These are phyloP conservation scores for Mimosa pudica DNA, from an alignment of 306 rosid genomes.

Conservation along the genomic window DNA sequence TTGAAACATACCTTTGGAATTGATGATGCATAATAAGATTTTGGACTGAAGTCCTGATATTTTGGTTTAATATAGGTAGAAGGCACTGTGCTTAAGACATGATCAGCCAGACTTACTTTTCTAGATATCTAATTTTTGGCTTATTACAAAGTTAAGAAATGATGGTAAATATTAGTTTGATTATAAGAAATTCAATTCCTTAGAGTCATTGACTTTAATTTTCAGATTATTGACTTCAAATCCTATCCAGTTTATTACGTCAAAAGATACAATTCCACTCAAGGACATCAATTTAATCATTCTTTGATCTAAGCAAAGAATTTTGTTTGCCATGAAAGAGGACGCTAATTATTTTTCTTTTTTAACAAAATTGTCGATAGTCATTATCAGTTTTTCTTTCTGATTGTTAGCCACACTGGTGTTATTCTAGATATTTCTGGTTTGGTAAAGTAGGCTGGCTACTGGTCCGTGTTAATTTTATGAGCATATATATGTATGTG, in stretches of 20 bases:
- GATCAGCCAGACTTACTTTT: not conserved
- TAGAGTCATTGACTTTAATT: constrained; percentile 8
- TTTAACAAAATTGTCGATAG: not conserved
- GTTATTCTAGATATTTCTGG: constrained; percentile 15
- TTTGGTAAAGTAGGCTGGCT: constrained; percentile 6
- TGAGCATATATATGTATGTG: constrained; percentile 18
- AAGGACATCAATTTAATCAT: constrained; percentile 2
- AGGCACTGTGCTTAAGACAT: not conserved
- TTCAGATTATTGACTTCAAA: constrained; percentile 2
- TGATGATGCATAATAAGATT: constrained; percentile 17
- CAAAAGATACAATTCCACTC: constrained; percentile 17
- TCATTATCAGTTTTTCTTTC: not conserved
- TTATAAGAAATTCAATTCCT: not conserved
- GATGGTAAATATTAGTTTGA: not conserved
- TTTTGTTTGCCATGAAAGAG: constrained; percentile 16
- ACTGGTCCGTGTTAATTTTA: constrained; percentile 5
- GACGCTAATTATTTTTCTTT: constrained; percentile 9
- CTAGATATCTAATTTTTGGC: constrained; percentile 14
- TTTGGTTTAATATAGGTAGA: constrained; percentile 15
- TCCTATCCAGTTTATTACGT: constrained; percentile 23
- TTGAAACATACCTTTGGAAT: constrained; percentile 12
- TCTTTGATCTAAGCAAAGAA: constrained; percentile 11
- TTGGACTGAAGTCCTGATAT: constrained; percentile 19
- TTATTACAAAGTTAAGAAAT: constrained; percentile 9
- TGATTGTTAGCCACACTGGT: constrained; percentile 13